Evolutionary conservation across 345 rosid species (phyloP).

Genomic region (Kandelia obovata): DNA sequence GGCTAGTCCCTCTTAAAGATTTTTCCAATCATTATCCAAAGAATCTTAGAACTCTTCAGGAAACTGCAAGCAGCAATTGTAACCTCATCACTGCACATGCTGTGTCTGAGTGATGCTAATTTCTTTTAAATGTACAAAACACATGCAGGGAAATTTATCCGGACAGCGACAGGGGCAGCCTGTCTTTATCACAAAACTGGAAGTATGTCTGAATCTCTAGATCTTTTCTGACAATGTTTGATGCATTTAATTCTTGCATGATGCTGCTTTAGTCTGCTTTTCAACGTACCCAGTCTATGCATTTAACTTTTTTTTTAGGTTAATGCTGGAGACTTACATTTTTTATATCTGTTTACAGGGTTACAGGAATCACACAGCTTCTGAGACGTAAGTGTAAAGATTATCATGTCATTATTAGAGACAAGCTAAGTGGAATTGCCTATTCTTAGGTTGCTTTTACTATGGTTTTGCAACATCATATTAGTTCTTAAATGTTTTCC

Average conservation of each 20-base stretch:
- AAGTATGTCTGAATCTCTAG: constrained; percentile 46
- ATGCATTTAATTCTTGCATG: constrained; percentile 7
- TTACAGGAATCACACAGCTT: constrained; percentile 80
- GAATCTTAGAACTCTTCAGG: too few species aligned
- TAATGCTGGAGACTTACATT: constrained; percentile 10
- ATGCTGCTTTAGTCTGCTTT: constrained; percentile 11
- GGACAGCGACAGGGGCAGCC: constrained; percentile 98
- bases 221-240: neutral
- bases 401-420: neutral
- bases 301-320: neutral
- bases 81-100: neutral
- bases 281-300: neutral
- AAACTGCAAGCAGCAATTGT: too few species aligned
- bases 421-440: neutral
- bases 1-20: neutral
- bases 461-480: neutral
- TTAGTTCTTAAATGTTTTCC: neutral
- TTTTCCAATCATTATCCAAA: neutral
- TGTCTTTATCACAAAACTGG: constrained; percentile 88
- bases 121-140: constrained; percentile 19
- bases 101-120: constrained; percentile 6
- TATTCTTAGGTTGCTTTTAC: neutral
- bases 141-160: constrained; percentile 78
- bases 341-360: constrained; percentile 58
- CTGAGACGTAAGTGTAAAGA: constrained; percentile 71